phyloP scores from a whole-genome alignment of 495 filamentous ascomycete genomes.

The Corynascus novoguineensis region DNA sequence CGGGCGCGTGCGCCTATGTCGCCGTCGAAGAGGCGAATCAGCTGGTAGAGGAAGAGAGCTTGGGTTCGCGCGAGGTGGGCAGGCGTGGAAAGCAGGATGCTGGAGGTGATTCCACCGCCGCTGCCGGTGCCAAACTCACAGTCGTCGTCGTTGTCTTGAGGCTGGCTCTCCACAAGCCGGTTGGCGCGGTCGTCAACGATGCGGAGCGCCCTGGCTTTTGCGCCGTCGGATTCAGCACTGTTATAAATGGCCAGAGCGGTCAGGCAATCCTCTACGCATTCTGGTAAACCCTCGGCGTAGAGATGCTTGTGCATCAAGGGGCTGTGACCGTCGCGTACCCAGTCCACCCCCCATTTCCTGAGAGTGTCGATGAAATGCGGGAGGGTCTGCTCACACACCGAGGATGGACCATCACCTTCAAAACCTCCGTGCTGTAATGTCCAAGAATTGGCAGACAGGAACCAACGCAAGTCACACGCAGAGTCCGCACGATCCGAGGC shows the following conservation, averaged over 20 bases:
- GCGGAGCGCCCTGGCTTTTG: constrained; percentile 20
- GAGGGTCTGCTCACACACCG: constrained; percentile 21
- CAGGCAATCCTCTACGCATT: constrained; percentile 28
- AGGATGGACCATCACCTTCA: background rate
- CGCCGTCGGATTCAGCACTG: constrained; percentile 3
- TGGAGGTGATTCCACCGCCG: constrained; percentile 3
- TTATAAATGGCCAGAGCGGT: constrained; percentile 27
- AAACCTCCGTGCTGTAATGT: background rate
- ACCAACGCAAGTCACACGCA: constrained; percentile 7
- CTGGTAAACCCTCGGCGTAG: constrained; percentile 28
- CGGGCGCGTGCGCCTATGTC: constrained; percentile 46
- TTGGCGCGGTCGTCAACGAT: constrained; percentile 25
- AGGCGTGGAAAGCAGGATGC: constrained; percentile 6
- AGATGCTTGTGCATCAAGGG: constrained; percentile 39
- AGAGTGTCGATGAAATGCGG: constrained; percentile 22
- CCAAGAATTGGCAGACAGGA: constrained; percentile 13
- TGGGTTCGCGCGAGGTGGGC: constrained; percentile 42
- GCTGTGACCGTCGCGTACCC: constrained; percentile 23
- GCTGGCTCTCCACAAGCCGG: constrained; percentile 13
- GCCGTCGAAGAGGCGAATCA: constrained; percentile 55
- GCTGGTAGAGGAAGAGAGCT: constrained; percentile 46
- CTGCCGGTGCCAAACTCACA: too few species aligned
- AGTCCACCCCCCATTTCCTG: constrained; percentile 22
- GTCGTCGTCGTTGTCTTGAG: background rate
- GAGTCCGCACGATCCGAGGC: background rate